Evolutionary conservation across 1,284 basidiomycete genomes (phyloP).

Genomic region (Chiua sp.): DNA sequence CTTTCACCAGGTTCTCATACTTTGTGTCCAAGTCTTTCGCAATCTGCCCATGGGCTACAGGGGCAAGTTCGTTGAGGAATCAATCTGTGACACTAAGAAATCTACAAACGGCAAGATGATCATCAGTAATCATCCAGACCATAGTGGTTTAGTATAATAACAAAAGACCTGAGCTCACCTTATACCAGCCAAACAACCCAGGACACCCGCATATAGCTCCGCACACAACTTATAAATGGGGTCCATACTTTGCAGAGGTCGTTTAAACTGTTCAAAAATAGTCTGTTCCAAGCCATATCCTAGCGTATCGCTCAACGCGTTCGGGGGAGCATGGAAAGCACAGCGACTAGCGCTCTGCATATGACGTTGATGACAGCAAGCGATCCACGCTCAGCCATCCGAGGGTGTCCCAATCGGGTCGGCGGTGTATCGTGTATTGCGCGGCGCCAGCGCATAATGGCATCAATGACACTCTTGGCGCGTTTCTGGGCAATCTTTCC

Average conservation of each 20-base stretch:
- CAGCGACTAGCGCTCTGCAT: slow-evolving; percentile 82
- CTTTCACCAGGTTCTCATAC: slow-evolving; percentile 83
- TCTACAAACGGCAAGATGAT: slow-evolving; percentile 41
- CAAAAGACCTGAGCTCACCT: slow-evolving; percentile 49
- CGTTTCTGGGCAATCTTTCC: slow-evolving; percentile 88
- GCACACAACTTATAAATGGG: slow-evolving; percentile 82
- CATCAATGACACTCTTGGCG: slow-evolving; percentile 85
- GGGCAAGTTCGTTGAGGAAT: slow-evolving; percentile 79
- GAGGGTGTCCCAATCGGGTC: slow-evolving; percentile 46
- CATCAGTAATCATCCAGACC: background rate
- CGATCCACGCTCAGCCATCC: slow-evolving; percentile 70
- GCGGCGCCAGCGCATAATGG: slow-evolving; percentile 87
- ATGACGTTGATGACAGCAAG: slow-evolving; percentile 87
- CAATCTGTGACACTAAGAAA: slow-evolving; percentile 90
- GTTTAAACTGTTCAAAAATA: slow-evolving; percentile 85
- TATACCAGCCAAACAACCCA: slow-evolving; percentile 82
- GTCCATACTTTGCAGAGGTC: slow-evolving; percentile 65
- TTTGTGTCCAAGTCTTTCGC: slow-evolving; percentile 80
- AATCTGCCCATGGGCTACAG: slow-evolving; percentile 75
- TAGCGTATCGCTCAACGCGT: slow-evolving; percentile 76
- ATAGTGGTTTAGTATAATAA: background rate
- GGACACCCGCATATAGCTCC: slow-evolving; percentile 80
- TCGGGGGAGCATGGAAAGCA: slow-evolving; percentile 78
- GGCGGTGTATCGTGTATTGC: slow-evolving; percentile 73
- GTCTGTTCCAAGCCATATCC: slow-evolving; percentile 84